Evolutionary conservation across 148 eudicot genomes (phyloP).

Genomic region (Spergularia bocconei): DNA sequence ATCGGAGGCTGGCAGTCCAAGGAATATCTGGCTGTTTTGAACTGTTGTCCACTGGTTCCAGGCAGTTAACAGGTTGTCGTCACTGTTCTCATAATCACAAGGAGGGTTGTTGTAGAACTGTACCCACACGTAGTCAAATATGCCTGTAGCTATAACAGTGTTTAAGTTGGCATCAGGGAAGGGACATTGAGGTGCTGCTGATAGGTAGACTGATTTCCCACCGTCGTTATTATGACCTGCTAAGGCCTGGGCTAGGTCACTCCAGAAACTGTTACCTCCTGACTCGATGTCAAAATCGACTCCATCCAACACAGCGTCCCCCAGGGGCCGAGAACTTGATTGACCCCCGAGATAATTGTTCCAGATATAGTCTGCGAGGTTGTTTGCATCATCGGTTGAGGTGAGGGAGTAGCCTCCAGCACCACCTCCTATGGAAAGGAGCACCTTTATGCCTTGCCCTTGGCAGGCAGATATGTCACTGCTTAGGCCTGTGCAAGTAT

Average conservation of each 20-base stretch:
- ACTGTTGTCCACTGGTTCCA: constrained; percentile 30
- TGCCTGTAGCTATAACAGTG: constrained; percentile 22
- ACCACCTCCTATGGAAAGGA: constrained; percentile 33
- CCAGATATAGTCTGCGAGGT: constrained; percentile 28
- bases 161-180: constrained; percentile 25
- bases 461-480: constrained; percentile 1
- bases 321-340: constrained; percentile 16
- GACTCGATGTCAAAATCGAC: background rate
- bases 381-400: constrained; percentile 23
- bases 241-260: background rate
- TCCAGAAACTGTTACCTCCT: background rate
- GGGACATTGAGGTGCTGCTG: constrained; percentile 34
- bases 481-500: constrained; percentile 8
- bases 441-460: constrained; percentile 15
- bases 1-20: constrained; percentile 29
- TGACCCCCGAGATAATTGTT: constrained; percentile 26
- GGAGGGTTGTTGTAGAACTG: constrained; percentile 35
- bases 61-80: background rate
- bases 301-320: background rate
- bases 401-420: constrained; percentile 16
- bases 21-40: constrained; percentile 21
- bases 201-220: constrained; percentile 24
- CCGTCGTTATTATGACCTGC: no score
- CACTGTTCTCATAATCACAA: constrained; percentile 9
- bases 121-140: constrained; percentile 34